Base-by-base conservation (phyloP, 352 stramenopile species). In the Pythium phragmiticola region DNA sequence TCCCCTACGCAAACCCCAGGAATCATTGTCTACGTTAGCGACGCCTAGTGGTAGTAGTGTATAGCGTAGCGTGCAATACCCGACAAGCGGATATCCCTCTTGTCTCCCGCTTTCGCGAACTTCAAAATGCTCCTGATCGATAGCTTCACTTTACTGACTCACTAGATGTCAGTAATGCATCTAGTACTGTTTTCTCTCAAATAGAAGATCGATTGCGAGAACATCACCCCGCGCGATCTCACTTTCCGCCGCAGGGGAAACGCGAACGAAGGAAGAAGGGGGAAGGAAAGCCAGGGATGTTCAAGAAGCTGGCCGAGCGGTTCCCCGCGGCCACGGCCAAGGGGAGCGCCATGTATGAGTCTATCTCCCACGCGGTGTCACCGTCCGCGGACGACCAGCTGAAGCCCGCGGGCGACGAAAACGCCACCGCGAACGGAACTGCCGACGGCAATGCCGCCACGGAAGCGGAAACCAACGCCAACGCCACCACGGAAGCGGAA, bases 281-380 rank as follows among this genome's bases (percentile, higher is more conserved):
- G 33, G 51, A 50, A 26, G 7, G 8, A 28, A 41, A 17, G 21
- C 21, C 21, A 21, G 50, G 26, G 19, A 93, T 93, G 84, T 78
- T 93, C 66, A 93, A 90, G 78, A 87, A 78, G 60, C 73, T 91
- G 21, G 82, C 84, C 36, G 82, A 93, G 70, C 78, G 81, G 48
- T 90, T 93, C 72, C 84, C 84, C 23, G 73, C 71, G 47, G 80
- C 82, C 7, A 59, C 68, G 33, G 84, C 80, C 26, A 89, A 86
- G 63, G 79, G 83, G 36, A 73, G 21, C 49, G 69, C 69, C 17
- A 63, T 73, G 61, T 70, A 88, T 50, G 83, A 92, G 71, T 82
- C 78, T 33, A 69, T 91, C 46, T 80, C 81, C 28, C 68, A 77
- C 55, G 50, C 62, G 0, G 67, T 69, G 9, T 71, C 73, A 21